These are phyloP conservation scores for Fraxinus paxiana DNA, from an alignment of 305 asterid genomes.

Conservation along the genomic window DNA sequence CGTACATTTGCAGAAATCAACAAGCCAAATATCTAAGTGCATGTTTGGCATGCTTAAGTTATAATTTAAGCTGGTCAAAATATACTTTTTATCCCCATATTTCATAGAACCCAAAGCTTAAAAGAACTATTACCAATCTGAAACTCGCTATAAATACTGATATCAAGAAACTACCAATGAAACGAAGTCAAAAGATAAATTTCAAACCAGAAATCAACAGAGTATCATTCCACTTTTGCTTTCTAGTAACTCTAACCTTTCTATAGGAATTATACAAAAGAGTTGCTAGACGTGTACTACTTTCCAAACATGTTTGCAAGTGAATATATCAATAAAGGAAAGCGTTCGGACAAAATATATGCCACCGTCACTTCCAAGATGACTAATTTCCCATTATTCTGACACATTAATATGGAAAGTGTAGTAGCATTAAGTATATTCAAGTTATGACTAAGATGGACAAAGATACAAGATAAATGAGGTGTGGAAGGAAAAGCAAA, in stretches of 20 bases:
- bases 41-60: background rate
- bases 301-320: constrained; percentile 5
- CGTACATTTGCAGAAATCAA: background rate
- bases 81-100: background rate
- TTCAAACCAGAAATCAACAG: background rate
- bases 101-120: background rate
- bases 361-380: constrained; percentile 15
- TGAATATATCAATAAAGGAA: background rate
- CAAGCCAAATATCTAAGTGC: background rate
- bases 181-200: background rate
- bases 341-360: background rate
- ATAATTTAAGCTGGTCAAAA: background rate
- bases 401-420: background rate
- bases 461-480: constrained; percentile 10
- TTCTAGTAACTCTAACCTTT: background rate
- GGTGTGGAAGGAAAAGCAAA: constrained; percentile 31
- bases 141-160: background rate
- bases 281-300: constrained; percentile 15
- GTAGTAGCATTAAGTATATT: background rate
- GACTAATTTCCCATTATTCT: constrained; percentile 10
- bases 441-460: background rate
- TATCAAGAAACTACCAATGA: background rate
- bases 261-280: background rate
- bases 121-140: background rate
- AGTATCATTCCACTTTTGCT: background rate